phyloP scores from a whole-genome alignment of 179 eudicot species.

The Spinacia oleracea region DNA sequence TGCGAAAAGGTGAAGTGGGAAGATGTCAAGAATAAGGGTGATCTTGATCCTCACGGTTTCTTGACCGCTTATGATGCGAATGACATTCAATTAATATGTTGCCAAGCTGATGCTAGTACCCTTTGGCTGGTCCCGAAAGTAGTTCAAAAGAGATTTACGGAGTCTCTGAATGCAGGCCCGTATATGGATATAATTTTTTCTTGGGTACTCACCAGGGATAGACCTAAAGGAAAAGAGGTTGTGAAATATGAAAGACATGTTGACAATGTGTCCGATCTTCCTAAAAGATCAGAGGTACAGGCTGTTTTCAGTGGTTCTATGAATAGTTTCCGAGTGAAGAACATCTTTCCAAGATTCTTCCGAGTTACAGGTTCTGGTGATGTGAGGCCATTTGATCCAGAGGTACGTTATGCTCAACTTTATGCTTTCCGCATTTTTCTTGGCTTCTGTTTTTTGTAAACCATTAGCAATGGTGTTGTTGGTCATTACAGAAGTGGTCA shows the following conservation, averaged over 20 bases:
- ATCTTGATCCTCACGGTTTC: constrained; percentile 68
- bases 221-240: constrained; percentile 93
- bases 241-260: constrained; percentile 73
- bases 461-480: neutral
- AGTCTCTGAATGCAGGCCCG: constrained; percentile 47
- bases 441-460: neutral
- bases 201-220: constrained; percentile 80
- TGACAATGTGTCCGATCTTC: constrained; percentile 46
- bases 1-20: constrained; percentile 74
- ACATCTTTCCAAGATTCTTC: constrained; percentile 68
- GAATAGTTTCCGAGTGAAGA: constrained; percentile 63
- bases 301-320: constrained; percentile 71
- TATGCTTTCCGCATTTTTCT: neutral
- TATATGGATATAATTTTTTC: constrained; percentile 62
- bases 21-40: constrained; percentile 36
- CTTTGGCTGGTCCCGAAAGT: constrained; percentile 90
- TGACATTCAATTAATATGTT: constrained; percentile 88
- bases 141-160: constrained; percentile 60
- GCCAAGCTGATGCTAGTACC: constrained; percentile 88
- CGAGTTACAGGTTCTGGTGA: constrained; percentile 98
- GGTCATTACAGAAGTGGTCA: neutral
- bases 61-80: constrained; percentile 57
- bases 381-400: constrained; percentile 75
- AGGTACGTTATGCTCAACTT: constrained; percentile 47
- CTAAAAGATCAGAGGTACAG: constrained; percentile 59